Conservation (phyloP, 1,139 yeast genomes). For the Kurtzmaniella natalensis region DNA sequence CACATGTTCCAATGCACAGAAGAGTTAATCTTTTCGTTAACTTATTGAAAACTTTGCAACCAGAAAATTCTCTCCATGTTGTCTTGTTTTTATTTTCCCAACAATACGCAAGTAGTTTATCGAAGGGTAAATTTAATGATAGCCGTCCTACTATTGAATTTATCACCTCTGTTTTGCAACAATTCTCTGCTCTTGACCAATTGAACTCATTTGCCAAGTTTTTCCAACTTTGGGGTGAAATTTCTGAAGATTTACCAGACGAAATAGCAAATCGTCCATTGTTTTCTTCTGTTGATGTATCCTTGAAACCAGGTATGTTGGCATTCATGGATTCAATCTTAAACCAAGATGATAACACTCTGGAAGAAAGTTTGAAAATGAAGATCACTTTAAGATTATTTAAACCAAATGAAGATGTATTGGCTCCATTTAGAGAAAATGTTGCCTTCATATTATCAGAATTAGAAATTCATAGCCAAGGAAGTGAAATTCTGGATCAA, state of each 20-base stretch:
- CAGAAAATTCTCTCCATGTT: conserved; percentile 61
- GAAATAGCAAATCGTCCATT: neutral
- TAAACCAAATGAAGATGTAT: conserved; percentile 24
- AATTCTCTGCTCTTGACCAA: conserved; percentile 67
- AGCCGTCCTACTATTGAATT: conserved; percentile 68
- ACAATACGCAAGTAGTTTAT: conserved; percentile 56
- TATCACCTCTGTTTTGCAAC: conserved; percentile 60
- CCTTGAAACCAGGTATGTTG: conserved; percentile 49
- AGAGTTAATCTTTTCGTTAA: conserved; percentile 81
- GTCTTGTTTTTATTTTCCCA: conserved; percentile 76
- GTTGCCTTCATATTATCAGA: conserved; percentile 34
- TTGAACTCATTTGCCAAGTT: conserved; percentile 55
- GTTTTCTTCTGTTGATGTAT: conserved; percentile 11
- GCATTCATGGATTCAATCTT: conserved; percentile 45
- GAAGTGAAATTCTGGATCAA: conserved; percentile 18
- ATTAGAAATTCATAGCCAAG: conserved; percentile 25
- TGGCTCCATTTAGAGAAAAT: conserved; percentile 41
- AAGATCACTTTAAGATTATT: conserved; percentile 55
- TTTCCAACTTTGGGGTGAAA: conserved; percentile 48
- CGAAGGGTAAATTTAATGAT: conserved; percentile 59
- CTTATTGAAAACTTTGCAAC: conserved; percentile 73
- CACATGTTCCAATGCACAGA: conserved; percentile 95
- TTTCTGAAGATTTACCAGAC: conserved; percentile 29
- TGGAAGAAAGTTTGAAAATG: conserved; percentile 38
- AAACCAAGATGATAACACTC: conserved; percentile 13